Evolutionary conservation across 257 asterid genomes (phyloP), one percentile per base, ranked within the genome.

Genomic region (Solanum pimpinellifolium): DNA sequence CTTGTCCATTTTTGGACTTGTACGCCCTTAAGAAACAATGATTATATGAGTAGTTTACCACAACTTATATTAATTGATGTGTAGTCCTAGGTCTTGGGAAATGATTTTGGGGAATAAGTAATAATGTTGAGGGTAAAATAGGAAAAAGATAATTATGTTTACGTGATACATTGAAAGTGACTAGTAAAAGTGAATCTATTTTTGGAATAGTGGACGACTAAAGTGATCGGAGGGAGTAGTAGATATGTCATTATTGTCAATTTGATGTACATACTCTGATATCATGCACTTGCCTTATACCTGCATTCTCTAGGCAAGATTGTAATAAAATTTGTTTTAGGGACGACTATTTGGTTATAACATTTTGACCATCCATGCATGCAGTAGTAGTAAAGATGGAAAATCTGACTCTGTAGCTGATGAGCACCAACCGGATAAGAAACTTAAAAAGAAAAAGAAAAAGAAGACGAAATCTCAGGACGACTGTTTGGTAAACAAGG

Each of bases 381-480:
- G 90, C 92, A 93, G 93, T 69, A 88, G 47, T 83, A 88, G 47
- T 85, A 59, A 83, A 72, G 81, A 60, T 83, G 75, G 42, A 78
- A 88, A 90, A 27, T 56, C 89, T 69, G 91, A 88, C 83, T 62
- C 85, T 46, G 83, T 85, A 39, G 87, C 89, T 87, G 92, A 89
- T 81, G 92, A 87, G 76, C 49, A 60, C 85, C 92, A 88, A 77
- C 84, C 80, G 37, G 90, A 89, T 89, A 91, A 88, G 90, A 93
- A 92, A 66, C 80, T 37, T 66, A 92, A 92, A 87, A 93, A 90
- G 88, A 91, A 35, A 88, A 95, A 90, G 87, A 93, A 90, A 92
- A 93, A 90, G 89, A 88, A 89, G 78, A 78, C 18, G 46, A 88
- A 92, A 90, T 72, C 91, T 35, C 87, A 23, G 66, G 89, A 70